Conservation (phyloP, 2,329 filamentous ascomycete species). For the Fusarium denticulatum region DNA sequence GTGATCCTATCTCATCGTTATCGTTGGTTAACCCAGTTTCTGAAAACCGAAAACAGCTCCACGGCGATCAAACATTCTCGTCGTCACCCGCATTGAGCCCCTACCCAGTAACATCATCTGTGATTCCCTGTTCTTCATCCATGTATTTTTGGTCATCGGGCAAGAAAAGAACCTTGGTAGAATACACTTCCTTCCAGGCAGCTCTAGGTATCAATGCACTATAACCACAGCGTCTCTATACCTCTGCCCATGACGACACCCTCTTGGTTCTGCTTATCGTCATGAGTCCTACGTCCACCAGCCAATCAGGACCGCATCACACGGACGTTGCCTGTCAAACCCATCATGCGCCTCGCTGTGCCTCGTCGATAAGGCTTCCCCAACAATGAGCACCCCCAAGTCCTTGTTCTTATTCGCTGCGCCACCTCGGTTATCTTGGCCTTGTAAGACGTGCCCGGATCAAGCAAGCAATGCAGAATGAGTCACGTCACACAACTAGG, state of each 20-base stretch:
- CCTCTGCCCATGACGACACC: constrained; percentile 33
- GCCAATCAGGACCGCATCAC: constrained; percentile 25
- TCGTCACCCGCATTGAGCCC: neutral
- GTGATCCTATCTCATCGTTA: neutral
- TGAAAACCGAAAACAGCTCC: neutral
- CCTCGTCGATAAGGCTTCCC: constrained; percentile 31
- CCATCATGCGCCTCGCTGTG: constrained; percentile 36
- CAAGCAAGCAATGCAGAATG: constrained; percentile 18
- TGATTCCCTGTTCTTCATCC: neutral
- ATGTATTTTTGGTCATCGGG: constrained; percentile 17
- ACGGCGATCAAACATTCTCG: constrained; percentile 12
- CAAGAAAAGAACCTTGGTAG: constrained; percentile 31
- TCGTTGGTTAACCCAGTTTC: constrained; percentile 2
- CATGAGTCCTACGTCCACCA: constrained; percentile 13
- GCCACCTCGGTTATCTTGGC: constrained; percentile 26
- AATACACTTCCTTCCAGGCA: constrained; percentile 18
- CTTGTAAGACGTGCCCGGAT: constrained; percentile 23
- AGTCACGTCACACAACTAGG: constrained; percentile 29
- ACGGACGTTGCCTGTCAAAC: constrained; percentile 21
- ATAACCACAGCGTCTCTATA: neutral
- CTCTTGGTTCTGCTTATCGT: constrained; percentile 30
- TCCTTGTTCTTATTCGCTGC: constrained; percentile 7
- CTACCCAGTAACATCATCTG: neutral
- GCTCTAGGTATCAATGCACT: constrained; percentile 5
- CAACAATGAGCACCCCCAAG: neutral